Percentiles rank a stretch among this genome's conserved stretches.
These are phyloP conservation scores for Knufia petricola DNA, from an alignment of 2,329 filamentous ascomycete species.

Conservation along the genomic window DNA sequence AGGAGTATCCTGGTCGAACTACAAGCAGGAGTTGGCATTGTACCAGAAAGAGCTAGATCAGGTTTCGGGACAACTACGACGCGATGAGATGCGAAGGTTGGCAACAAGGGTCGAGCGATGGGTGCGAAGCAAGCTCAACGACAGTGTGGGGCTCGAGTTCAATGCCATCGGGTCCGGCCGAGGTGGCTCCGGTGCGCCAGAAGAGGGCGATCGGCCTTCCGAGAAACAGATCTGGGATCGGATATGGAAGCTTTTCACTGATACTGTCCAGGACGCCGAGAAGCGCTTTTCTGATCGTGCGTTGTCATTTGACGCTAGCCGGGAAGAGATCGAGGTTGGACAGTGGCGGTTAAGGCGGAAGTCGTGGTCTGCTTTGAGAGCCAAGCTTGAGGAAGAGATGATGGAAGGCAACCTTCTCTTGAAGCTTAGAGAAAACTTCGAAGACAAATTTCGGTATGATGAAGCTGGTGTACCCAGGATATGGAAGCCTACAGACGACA, in stretches of 20 bases:
- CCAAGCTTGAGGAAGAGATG: conserved; percentile 92
- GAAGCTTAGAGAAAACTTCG: conserved; percentile 95
- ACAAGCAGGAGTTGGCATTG: conserved; percentile 65
- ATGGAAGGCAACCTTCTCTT: conserved; percentile 94
- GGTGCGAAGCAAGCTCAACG: conserved; percentile 78
- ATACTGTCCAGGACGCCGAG: conserved; percentile 77
- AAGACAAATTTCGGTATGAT: conserved; percentile 98
- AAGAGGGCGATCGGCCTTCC: conserved; percentile 60
- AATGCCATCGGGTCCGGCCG: conserved; percentile 88
- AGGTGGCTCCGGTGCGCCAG: conserved; percentile 70
- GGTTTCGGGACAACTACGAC: conserved; percentile 71
- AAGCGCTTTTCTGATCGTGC: conserved; percentile 76
- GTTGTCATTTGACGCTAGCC: conserved; percentile 83
- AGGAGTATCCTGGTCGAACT: conserved; percentile 79
- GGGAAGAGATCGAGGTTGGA: conserved; percentile 84
- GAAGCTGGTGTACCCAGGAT: conserved; percentile 89
- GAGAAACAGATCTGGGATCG: conserved; percentile 94
- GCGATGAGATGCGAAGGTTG: conserved; percentile 91
- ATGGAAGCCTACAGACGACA: conserved; percentile 94
- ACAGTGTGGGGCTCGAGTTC: conserved; percentile 86
- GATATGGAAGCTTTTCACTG: conserved; percentile 78
- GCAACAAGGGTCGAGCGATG: conserved; percentile 87
- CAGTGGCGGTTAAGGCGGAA: conserved; percentile 88
- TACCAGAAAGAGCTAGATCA: conserved; percentile 89
- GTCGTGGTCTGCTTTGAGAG: conserved; percentile 82